Base-by-base conservation (phyloP, 1,284 basidiomycete genomes). In the Boletus sp. region DNA sequence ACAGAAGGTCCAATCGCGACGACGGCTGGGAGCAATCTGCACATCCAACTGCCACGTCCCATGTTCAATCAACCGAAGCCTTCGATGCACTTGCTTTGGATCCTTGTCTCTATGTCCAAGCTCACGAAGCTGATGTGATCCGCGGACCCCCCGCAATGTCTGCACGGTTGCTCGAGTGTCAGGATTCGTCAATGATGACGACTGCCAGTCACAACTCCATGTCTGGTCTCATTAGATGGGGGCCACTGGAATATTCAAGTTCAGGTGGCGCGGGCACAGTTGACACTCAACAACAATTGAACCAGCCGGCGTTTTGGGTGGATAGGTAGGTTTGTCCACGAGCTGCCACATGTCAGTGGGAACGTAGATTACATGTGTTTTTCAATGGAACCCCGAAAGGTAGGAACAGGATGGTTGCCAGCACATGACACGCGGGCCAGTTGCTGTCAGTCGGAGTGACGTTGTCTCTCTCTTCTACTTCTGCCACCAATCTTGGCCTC, bases 61-160 rank as follows among this genome's bases (percentile, higher is more conserved):
- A 42, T 27, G n/a, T 20, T n/a, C 56, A 53, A 7, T 23, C 50
- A 17, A 12, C 26, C 2, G 59, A 49, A 16, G 27, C n/a, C 8
- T 22, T 22, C 10, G 59, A 53, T 38, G 17, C 17, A 8, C n/a
- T 48, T 5, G n/a, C 34, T 12, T 41, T 30, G 2, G 65, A 72
- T 41, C 58, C 68, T 32, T 59, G 54, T 26, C 68, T 85, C 10
- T 79, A 72, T 57, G 72, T 86, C 38, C 78, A 81, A 55, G 84
- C 81, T 0, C 72, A 86, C 55, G 86, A 88, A 66, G 82, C 82
- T 5, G 81, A 84, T 49, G 57, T 88, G 29, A 60, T 78, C 2
- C 73, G 70, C 26, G 79, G 81, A 5, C 70, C 76, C 0, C 63
- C 66, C 19, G 76, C 74, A 4, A 54, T 55, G 6, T 58, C 66